Percentiles rank a stretch among this genome's conserved stretches.
Conservation (phyloP, 2,329 filamentous ascomycete species). For the Mycosphaerella sp. region DNA sequence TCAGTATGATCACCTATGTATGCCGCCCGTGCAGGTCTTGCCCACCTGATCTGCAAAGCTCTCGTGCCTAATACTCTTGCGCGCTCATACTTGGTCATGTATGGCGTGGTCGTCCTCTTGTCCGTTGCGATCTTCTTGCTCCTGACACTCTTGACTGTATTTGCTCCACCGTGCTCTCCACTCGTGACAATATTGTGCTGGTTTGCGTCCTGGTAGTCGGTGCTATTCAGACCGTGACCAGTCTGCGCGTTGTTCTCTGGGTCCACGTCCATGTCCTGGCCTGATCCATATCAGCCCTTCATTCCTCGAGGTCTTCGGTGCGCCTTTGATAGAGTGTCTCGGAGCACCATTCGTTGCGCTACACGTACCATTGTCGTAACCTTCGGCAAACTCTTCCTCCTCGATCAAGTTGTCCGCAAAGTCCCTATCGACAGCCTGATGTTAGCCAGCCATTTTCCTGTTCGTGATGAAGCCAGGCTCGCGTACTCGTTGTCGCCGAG, state of each 20-base stretch:
- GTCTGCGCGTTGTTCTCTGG: slow-evolving; percentile 14
- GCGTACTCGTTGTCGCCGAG: slow-evolving; percentile 33
- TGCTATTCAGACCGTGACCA: slow-evolving; percentile 22
- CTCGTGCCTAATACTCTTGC: slow-evolving; percentile 89
- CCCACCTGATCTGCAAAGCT: slow-evolving; percentile 87
- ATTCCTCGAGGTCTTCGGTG: background rate
- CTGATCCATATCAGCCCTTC: slow-evolving; percentile 20
- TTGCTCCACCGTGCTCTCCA: slow-evolving; percentile 42
- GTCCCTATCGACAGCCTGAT: slow-evolving; percentile 22
- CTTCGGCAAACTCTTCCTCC: slow-evolving; percentile 51
- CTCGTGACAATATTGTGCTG: slow-evolving; percentile 41
- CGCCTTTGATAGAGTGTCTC: too few species aligned
- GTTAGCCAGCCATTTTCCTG: slow-evolving; percentile 4
- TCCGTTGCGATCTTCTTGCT: background rate
- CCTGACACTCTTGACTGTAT: slow-evolving; percentile 53
- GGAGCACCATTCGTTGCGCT: too few species aligned
- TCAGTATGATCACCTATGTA: slow-evolving; percentile 4
- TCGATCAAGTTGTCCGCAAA: slow-evolving; percentile 37
- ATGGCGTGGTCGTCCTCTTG: slow-evolving; percentile 65
- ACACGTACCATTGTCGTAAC: slow-evolving; percentile 38
- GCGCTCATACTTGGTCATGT: slow-evolving; percentile 99
- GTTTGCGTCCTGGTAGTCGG: slow-evolving; percentile 30
- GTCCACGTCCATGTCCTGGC: slow-evolving; percentile 32
- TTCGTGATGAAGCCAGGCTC: background rate
- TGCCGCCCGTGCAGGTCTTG: background rate